Base-by-base conservation (phyloP, 495 filamentous ascomycete species). In the Penicillium verhagenii region DNA sequence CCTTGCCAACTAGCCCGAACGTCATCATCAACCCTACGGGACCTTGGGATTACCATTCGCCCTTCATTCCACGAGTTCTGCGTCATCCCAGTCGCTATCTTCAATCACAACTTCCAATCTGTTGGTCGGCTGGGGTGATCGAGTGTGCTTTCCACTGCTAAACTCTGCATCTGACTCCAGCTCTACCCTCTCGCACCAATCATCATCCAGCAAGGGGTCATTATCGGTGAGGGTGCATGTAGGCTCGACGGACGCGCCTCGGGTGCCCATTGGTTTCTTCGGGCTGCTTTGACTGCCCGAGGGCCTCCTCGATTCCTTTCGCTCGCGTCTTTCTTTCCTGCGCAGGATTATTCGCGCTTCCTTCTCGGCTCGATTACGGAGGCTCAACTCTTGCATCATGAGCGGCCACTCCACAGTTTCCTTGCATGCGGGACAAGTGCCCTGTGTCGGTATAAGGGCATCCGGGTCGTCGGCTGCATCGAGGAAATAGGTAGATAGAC, bases 351-450 rank as follows among this genome's bases (percentile, higher is more conserved):
- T 78, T 18, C 81, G 82, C 3, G 89, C 62, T 57, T 89, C 84
- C 40, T 86, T 86, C 56, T 76, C 64, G 13, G 86, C 90, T 42
- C 90, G 79, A 23, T 76, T 72, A 49, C 92, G 78, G 25, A 96
- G 68, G 45, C 78, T 93, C 54, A 92, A 69, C 65, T 96, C 92
- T 62, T 85, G 91, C 67, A 92, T 88, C 59, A 97, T 79, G 43
- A 88, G 77, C 0, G 82, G 73, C 94, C 94, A 98, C 43, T 76
- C 61, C 7, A 90, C 73, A 18, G 77, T 68, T 0, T 72, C 69
- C 1, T 78, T 68, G 65, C 94, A 98, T 37, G 66, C 68, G 2
- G 91, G 91, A 72, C 94, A 98, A 3, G 59, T 68, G 1, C 93
- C 93, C 8, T 76, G 60, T 4, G 79, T 79, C 0, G 94, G 93